phyloP scores from a whole-genome alignment of 352 stramenopile species.

The Phytophthora kernoviae region DNA sequence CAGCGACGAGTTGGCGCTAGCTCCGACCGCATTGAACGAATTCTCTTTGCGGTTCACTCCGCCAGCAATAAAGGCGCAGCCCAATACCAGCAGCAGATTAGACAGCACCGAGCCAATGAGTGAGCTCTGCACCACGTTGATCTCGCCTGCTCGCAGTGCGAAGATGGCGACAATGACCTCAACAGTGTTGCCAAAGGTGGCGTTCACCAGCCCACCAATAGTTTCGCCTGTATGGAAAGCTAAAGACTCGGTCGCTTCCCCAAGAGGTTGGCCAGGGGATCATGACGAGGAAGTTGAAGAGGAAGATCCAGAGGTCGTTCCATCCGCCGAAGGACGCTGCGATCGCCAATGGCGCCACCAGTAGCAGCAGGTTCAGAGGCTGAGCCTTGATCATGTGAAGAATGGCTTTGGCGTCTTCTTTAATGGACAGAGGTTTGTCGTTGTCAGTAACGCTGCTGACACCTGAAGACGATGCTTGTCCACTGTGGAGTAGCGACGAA shows the following conservation, averaged over 20 bases:
- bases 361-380: constrained; percentile 74
- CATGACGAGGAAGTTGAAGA: constrained; percentile 97
- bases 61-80: constrained; percentile 95
- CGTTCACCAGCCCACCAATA: constrained; percentile 97
- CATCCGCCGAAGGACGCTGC: constrained; percentile 65
- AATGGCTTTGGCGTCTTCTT: constrained; percentile 53
- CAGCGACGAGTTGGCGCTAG: constrained; percentile 94
- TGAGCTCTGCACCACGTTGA: constrained; percentile 96
- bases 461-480: constrained; percentile 8
- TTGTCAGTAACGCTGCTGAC: constrained; percentile 10
- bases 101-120: constrained; percentile 98
- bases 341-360: constrained; percentile 65
- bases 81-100: constrained; percentile 97
- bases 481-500: constrained; percentile 37
- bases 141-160: constrained; percentile 92
- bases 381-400: constrained; percentile 49
- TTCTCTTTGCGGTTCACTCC: constrained; percentile 80
- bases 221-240: constrained; percentile 97
- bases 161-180: constrained; percentile 97
- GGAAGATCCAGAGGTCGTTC: constrained; percentile 89
- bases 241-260: constrained; percentile 98
- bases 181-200: constrained; percentile 98
- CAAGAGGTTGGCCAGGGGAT: constrained; percentile 95
- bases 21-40: constrained; percentile 92
- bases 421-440: constrained; percentile 18